phyloP scores from a whole-genome alignment of 768 basidiomycete species.

The Xerocomus brunneocitrinus region DNA sequence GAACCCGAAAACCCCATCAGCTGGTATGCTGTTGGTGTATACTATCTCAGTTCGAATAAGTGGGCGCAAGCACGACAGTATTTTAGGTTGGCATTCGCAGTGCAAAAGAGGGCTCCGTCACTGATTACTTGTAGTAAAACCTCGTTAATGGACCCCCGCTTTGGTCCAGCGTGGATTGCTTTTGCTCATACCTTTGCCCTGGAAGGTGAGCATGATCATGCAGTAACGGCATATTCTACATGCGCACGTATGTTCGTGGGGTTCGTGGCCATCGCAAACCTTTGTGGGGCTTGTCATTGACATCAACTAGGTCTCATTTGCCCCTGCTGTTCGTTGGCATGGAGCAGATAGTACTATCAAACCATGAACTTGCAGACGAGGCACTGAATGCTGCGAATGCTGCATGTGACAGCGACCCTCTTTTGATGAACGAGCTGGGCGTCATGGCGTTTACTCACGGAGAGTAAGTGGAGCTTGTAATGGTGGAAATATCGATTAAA shows the following conservation, averaged over 20 bases:
- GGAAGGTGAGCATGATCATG: conserved; percentile 98
- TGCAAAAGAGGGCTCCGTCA: background rate
- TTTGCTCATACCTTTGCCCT: conserved; percentile 97
- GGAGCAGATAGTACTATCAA: conserved; percentile 92
- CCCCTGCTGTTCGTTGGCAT: conserved; percentile 96
- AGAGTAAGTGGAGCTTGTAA: conserved; percentile 48
- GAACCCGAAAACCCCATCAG: conserved; percentile 91
- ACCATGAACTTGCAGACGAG: conserved; percentile 78
- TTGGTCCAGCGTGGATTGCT: conserved; percentile 95
- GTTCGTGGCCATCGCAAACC: conserved; percentile 39
- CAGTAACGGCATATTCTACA: conserved; percentile 97
- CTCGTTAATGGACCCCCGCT: conserved; percentile 92
- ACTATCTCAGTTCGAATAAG: conserved; percentile 85
- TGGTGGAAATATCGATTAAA: background rate
- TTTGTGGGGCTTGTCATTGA: conserved; percentile 5
- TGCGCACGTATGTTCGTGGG: conserved; percentile 94
- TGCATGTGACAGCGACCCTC: conserved; percentile 84
- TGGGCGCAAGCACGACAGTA: conserved; percentile 92
- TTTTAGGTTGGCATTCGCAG: conserved; percentile 66
- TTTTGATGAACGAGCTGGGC: conserved; percentile 88
- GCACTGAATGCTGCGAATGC: conserved; percentile 76
- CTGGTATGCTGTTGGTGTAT: conserved; percentile 98
- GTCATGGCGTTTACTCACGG: conserved; percentile 88
- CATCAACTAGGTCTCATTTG: conserved; percentile 77
- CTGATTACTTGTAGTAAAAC: conserved; percentile 65